Percentiles rank a stretch among this genome's conserved stretches.
Evolutionary conservation across 805 yeast species (phyloP).

Genomic region (Candida palmyrensis): DNA sequence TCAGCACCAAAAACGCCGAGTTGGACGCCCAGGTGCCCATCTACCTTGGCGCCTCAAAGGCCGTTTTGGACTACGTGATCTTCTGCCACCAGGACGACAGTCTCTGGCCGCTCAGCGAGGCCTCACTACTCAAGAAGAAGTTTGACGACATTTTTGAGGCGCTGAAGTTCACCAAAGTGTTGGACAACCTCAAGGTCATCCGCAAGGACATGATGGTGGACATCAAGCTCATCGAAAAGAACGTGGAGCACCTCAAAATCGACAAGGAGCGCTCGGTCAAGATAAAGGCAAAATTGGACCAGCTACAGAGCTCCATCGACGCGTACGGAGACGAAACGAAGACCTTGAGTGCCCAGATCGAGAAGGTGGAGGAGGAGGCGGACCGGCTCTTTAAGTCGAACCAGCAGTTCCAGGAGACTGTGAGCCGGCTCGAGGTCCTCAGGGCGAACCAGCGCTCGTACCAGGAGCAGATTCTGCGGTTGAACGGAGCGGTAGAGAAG

Average conservation of each 20-base stretch:
- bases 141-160: slow-evolving; percentile 98
- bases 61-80: slow-evolving; percentile 85
- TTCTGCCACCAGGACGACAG: slow-evolving; percentile 98
- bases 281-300: slow-evolving; percentile 43
- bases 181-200: slow-evolving; percentile 70
- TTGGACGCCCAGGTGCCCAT: slow-evolving; percentile 77
- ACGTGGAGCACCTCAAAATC: slow-evolving; percentile 67
- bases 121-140: slow-evolving; percentile 79
- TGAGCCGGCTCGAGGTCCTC: slow-evolving; percentile 59
- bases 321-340: slow-evolving; percentile 43
- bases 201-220: slow-evolving; percentile 76
- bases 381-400: slow-evolving; percentile 66
- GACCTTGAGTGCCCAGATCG: slow-evolving; percentile 44
- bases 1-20: slow-evolving; percentile 79
- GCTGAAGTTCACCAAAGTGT: slow-evolving; percentile 82
- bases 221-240: slow-evolving; percentile 69
- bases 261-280: slow-evolving; percentile 72
- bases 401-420: slow-evolving; percentile 72
- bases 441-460: slow-evolving; percentile 42
- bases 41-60: slow-evolving; percentile 80
- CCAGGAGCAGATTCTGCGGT: slow-evolving; percentile 46
- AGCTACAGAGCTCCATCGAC: slow-evolving; percentile 40
- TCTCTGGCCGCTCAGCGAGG: slow-evolving; percentile 94
- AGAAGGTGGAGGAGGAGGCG: slow-evolving; percentile 50
- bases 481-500: slow-evolving; percentile 42